Base-by-base conservation (phyloP, 2,329 filamentous ascomycete genomes). In the Xylaria sp. region DNA sequence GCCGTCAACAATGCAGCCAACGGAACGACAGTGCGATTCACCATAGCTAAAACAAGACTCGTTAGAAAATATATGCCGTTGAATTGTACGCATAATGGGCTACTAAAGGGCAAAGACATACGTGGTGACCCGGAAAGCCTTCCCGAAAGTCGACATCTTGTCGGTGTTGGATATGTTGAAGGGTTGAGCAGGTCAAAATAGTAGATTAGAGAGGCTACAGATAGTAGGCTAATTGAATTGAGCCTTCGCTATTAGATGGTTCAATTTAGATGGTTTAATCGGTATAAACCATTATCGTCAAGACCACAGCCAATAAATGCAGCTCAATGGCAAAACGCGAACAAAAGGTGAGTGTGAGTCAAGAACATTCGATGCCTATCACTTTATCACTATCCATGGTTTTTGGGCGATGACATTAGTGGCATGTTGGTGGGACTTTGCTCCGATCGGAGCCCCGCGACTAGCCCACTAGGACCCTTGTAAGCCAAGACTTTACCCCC, bases 1-100 rank as follows among this genome's bases (percentile, higher is more conserved):
- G 74, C 94, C 94, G 79, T 98, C 95, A 81, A 98, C 90, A 76
- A 98, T 97, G 83, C 93, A 96, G 77, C 94, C 94, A 75, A 98
- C 94, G 36, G 92, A 95, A 76, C 90, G 91, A 84, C 95, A 96
- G 83, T 97, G 95, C 64, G 92, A 96, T 81, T 94, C 92, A 78
- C 92, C 92, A 83, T 92, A 92, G 77, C 88, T 89, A 78, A 39
- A 65, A 33, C 13, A 22, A 27, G 36, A 22, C 54, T 60, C 39
- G 33, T 64, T 56, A 68, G 53, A 63, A 61, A 27, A 15, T 50
- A 60, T n/a, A 29, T 10, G 1, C 44, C n/a, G 31, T 2, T 72
- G 68, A 57, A 27, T 64, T 31, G 54, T 51, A 33, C 49, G 61
- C 10, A 31, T 9, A 0, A 38, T 22, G 20, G 5, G 17, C 3